Conservation (phyloP, 2,329 filamentous ascomycete genomes). For the Stachybotrys chlorohalonatus region DNA sequence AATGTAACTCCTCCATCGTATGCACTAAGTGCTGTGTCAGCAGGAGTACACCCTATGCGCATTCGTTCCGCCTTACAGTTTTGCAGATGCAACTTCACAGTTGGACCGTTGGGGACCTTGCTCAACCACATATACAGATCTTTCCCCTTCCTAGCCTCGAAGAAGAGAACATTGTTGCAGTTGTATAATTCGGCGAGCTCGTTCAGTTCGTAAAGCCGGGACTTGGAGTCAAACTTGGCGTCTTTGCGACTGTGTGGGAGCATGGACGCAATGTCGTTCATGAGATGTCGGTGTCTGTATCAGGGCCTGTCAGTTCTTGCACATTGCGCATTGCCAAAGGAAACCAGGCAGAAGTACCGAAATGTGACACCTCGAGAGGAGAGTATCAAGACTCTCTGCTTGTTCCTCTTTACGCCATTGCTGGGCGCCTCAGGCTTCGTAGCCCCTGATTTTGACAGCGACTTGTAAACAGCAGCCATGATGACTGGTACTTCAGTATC, state of each 20-base stretch:
- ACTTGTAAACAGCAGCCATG: conserved; percentile 68
- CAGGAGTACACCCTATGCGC: not conserved
- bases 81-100: conserved; percentile 64
- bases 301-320: not conserved
- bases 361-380: conserved; percentile 89
- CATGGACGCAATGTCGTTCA: conserved; percentile 80
- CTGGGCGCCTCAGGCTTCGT: conserved; percentile 39
- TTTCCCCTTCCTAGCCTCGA: conserved; percentile 88
- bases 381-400: conserved; percentile 76
- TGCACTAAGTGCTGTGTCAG: conserved; percentile 51
- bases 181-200: conserved; percentile 72
- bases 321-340: conserved; percentile 3
- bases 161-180: conserved; percentile 91
- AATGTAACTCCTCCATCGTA: conserved; percentile 94
- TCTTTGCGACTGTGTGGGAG: conserved; percentile 91
- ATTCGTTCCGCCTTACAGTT: conserved; percentile 43
- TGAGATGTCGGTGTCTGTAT: conserved; percentile 77
- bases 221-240: conserved; percentile 94
- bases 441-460: conserved; percentile 51
- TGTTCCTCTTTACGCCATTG: conserved; percentile 51
- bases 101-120: conserved; percentile 68
- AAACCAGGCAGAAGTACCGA: conserved; percentile 39
- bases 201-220: conserved; percentile 74
- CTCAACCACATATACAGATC: conserved; percentile 92
- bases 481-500: not conserved